Conservation (phyloP, 352 stramenopile species). For the Globisporangium recalcitrans region DNA sequence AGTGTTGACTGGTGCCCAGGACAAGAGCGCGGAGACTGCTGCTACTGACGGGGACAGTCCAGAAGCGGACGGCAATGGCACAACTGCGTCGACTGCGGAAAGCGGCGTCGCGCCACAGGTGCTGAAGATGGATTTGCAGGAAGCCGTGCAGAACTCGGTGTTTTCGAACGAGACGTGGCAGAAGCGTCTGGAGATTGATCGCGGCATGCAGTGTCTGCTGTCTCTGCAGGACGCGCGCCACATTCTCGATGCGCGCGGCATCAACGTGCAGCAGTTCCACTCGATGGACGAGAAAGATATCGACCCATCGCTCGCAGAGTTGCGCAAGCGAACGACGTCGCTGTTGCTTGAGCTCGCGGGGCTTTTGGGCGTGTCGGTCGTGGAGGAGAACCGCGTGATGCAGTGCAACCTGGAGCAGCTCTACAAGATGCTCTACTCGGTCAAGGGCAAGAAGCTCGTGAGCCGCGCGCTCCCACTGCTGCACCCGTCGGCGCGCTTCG, state of each 20-base stretch:
- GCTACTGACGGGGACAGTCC: conserved; percentile 10
- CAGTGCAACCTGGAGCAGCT: conserved; percentile 52
- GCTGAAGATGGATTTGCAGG: conserved; percentile 42
- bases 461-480: conserved; percentile 71
- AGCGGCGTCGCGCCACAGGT: conserved; percentile 29
- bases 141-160: conserved; percentile 45
- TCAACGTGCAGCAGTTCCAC: conserved; percentile 86
- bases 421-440: conserved; percentile 43
- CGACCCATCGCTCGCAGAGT: conserved; percentile 58
- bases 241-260: conserved; percentile 69
- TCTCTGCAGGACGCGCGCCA: conserved; percentile 80
- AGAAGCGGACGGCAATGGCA: background rate
- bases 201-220: conserved; percentile 68
- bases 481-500: conserved; percentile 74
- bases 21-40: conserved; percentile 16
- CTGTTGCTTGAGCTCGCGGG: conserved; percentile 63
- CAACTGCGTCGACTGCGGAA: background rate
- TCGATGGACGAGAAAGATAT: conserved; percentile 67
- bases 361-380: conserved; percentile 48
- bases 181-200: conserved; percentile 66
- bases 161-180: conserved; percentile 72
- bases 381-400: conserved; percentile 21
- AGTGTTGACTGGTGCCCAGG: background rate
- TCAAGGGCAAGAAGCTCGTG: conserved; percentile 74
- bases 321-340: conserved; percentile 62